phyloP scores from a whole-genome alignment of 208 protist genomes.

The Crithidia brevicula region DNA sequence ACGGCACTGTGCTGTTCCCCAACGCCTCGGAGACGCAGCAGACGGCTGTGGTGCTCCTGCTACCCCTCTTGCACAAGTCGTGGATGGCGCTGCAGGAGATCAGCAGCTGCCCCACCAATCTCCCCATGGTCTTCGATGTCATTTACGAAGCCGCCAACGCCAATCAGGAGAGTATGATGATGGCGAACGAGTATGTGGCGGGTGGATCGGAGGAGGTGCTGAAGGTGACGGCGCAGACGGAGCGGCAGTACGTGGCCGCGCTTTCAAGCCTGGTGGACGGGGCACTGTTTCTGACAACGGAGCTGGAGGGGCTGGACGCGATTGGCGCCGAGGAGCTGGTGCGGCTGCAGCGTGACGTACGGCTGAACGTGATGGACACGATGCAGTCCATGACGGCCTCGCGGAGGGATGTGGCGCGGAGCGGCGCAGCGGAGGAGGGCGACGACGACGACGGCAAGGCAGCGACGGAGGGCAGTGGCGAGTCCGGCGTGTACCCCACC shows the following conservation, averaged over 20 bases:
- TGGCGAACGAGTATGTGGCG: constrained; percentile 17
- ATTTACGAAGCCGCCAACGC: constrained; percentile 52
- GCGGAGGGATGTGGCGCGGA: constrained; percentile 41
- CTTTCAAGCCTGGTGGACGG: constrained; percentile 50
- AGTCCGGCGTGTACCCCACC: constrained; percentile 47
- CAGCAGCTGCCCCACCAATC: constrained; percentile 51
- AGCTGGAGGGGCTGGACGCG: constrained; percentile 61
- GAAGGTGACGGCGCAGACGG: constrained; percentile 35
- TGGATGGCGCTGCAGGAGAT: constrained; percentile 68
- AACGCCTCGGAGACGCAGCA: constrained; percentile 48
- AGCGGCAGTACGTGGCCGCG: constrained; percentile 46
- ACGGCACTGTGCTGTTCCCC: constrained; percentile 40
- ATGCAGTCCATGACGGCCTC: constrained; percentile 57
- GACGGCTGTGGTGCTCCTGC: constrained; percentile 56
- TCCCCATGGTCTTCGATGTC: constrained; percentile 71
- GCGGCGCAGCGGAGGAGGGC: not conserved
- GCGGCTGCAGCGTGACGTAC: constrained; percentile 46
- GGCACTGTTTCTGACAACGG: constrained; percentile 47
- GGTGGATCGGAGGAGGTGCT: constrained; percentile 35
- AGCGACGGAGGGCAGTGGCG: constrained; percentile 4
- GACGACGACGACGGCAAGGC: not conserved
- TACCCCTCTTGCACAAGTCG: constrained; percentile 78
- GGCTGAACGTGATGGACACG: constrained; percentile 46
- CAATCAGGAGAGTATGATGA: constrained; percentile 43
- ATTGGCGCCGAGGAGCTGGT: constrained; percentile 39